phyloP scores from a whole-genome alignment of 345 rosid genomes.

The Pistacia integerrima region DNA sequence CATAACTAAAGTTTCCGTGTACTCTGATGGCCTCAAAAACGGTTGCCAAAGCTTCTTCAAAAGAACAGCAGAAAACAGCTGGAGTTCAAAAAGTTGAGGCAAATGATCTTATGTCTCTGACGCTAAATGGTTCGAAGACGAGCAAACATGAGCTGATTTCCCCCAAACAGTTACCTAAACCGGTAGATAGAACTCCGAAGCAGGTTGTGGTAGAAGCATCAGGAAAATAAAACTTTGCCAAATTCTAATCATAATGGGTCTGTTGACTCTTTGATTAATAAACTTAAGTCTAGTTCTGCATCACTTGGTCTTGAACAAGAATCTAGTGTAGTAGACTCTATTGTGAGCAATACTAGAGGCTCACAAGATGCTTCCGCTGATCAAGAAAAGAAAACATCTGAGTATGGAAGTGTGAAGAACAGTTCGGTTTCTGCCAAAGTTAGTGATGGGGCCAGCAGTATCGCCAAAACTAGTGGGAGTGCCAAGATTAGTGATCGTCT shows the following conservation, averaged over 20 bases:
- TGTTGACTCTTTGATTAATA: constrained; percentile 34
- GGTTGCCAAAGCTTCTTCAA: constrained; percentile 40
- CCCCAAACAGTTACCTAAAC: constrained; percentile 32
- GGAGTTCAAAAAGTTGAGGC: constrained; percentile 36
- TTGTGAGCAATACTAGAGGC: constrained; percentile 46
- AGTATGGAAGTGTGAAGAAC: constrained; percentile 64
- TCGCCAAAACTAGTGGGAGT: constrained; percentile 75
- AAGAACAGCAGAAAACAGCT: constrained; percentile 37
- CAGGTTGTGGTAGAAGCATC: constrained; percentile 33
- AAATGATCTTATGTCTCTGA: constrained; percentile 38
- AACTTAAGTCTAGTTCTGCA: constrained; percentile 44
- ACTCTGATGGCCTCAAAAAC: constrained; percentile 55
- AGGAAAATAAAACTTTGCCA: constrained; percentile 42
- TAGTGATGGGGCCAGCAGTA: constrained; percentile 74
- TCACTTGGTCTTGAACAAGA: constrained; percentile 43
- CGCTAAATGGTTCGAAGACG: constrained; percentile 41
- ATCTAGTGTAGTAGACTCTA: constrained; percentile 40
- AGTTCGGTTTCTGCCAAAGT: constrained; percentile 79
- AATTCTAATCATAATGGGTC: constrained; percentile 46
- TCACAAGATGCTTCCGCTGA: constrained; percentile 47
- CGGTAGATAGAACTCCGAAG: constrained; percentile 35
- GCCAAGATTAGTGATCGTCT: constrained; percentile 75
- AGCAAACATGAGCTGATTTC: constrained; percentile 32
- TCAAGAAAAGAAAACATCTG: constrained; percentile 69
- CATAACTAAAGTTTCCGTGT: constrained; percentile 15